Percentiles rank a stretch among this genome's conserved stretches.
These are phyloP conservation scores for Apophysomyces variabilis DNA, from an alignment of 371 early-diverging fungal species.

Conservation along the genomic window DNA sequence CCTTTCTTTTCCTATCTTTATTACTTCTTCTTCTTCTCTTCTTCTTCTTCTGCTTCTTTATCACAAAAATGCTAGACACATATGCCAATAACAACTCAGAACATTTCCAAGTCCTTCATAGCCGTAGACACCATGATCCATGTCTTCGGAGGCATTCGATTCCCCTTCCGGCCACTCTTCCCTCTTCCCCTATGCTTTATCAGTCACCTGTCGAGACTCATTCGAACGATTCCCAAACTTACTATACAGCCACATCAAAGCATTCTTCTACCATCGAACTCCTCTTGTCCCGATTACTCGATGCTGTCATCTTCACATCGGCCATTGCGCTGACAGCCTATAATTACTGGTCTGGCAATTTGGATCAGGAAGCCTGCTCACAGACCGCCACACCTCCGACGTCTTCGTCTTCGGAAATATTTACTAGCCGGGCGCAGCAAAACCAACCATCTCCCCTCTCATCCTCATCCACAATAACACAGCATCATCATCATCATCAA, in stretches of 20 bases:
- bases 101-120: neutral
- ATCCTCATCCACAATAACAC: too few species aligned
- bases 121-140: neutral
- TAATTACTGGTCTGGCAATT: slow-evolving; percentile 40
- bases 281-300: slow-evolving; percentile 39
- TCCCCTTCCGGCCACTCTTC: neutral
- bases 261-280: slow-evolving; percentile 29
- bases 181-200: neutral
- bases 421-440: too few species aligned
- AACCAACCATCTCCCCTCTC: too few species aligned
- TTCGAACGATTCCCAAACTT: slow-evolving; percentile 5
- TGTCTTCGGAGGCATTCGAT: slow-evolving; percentile 2
- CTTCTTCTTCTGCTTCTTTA: neutral
- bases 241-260: neutral
- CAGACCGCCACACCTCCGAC: slow-evolving; percentile 17
- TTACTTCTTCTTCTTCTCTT: slow-evolving; percentile 2
- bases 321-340: slow-evolving; percentile 50
- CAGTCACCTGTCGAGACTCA: slow-evolving; percentile 2
- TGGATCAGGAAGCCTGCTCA: slow-evolving; percentile 13
- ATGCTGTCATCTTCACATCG: slow-evolving; percentile 50
- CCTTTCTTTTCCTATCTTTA: slow-evolving; percentile 2
- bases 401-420: slow-evolving; percentile 1
- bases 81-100: neutral
- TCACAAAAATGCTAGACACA: neutral
- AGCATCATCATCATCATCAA: too few species aligned